Base-by-base conservation (phyloP, 2,329 filamentous ascomycete genomes). In the Aspergillus sergii region DNA sequence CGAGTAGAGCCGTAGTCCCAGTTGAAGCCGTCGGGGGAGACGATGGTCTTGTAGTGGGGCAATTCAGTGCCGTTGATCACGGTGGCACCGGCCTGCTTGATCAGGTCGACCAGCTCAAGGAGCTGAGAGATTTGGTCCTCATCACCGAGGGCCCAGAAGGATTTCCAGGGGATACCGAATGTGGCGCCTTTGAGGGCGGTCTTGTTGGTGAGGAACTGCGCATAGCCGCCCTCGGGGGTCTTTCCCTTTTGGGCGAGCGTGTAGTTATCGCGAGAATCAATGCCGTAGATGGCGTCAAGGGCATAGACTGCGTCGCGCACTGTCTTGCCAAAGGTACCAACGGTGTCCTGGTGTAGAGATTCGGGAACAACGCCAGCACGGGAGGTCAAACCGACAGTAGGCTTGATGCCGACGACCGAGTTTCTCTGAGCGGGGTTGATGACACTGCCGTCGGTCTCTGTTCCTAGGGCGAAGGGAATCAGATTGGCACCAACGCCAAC, bases 381-480 rank as follows among this genome's bases (percentile, higher is more conserved):
- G 10, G 89, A 91, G 0, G 89, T 92, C 57, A 92, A 75, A 0
- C 91, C 91, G 7, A 93, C 88, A 1, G 90, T 93, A 1, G 91
- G 90, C 77, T 93, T 93, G 74, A 93, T 85, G 3, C 91, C 91
- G 1, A 93, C 89, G 2, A 93, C 73, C 2, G 82, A 84, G 71
- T 91, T 91, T 5, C 89, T 81, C 73, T 89, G 85, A 0, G 91
- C 89, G 0, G 91, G 91, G 72, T 87, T 89, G 71, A 92, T 91
- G 19, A 93, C 83, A 76, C 85, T 88, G 4, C 86, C 90, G 72
- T 93, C 90, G 0, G 90, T 93, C 78, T 93, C 91, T 0, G 90
- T 93, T 1, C 91, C 91, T 0, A 93, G 74, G 0, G 88, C 82
- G 71, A 92, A 89, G 0, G 87, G 79, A 28, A 88, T 81, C 2